Evolutionary conservation across 2,329 filamentous ascomycete species (phyloP).

Genomic region (Pseudomassariella vexata): DNA sequence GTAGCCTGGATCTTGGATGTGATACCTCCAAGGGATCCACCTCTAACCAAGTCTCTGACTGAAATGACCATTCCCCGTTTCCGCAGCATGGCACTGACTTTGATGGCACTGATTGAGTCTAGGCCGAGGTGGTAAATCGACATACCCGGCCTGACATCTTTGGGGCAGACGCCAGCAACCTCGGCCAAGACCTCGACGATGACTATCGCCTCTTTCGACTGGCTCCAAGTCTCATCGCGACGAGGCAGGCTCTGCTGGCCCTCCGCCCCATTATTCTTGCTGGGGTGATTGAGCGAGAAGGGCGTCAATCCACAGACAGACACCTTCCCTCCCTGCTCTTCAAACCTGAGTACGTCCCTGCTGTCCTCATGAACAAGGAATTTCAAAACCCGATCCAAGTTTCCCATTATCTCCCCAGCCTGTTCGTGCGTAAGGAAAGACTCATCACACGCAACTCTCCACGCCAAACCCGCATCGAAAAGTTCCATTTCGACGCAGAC

Average conservation of each 20-base stretch:
- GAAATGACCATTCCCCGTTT: constrained; percentile 56
- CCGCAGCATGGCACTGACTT: constrained; percentile 66
- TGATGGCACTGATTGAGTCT: constrained; percentile 89
- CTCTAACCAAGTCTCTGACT: constrained; percentile 66
- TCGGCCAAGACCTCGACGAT: constrained; percentile 45
- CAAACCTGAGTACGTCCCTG: background rate
- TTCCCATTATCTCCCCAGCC: no score
- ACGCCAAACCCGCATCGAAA: constrained; percentile 48
- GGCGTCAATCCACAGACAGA: constrained; percentile 60
- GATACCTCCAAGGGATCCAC: constrained; percentile 62
- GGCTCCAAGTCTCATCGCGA: background rate
- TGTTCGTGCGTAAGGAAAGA: constrained; percentile 38
- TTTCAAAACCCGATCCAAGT: no score
- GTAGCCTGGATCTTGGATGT: constrained; percentile 22
- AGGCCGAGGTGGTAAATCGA: constrained; percentile 81
- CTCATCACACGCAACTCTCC: constrained; percentile 67
- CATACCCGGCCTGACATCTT: constrained; percentile 52
- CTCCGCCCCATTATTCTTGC: no score
- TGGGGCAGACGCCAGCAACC: constrained; percentile 54
- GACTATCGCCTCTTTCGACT: constrained; percentile 18
- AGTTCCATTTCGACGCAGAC: constrained; percentile 77
- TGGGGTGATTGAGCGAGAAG: constrained; percentile 23
- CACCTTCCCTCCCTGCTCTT: constrained; percentile 31
- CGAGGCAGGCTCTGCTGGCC: no score
- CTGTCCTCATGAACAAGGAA: no score